Evolutionary conservation across 2,329 filamentous ascomycete species (phyloP), one percentile per base, ranked within the genome.

Genomic region (Fusarium sp.): DNA sequence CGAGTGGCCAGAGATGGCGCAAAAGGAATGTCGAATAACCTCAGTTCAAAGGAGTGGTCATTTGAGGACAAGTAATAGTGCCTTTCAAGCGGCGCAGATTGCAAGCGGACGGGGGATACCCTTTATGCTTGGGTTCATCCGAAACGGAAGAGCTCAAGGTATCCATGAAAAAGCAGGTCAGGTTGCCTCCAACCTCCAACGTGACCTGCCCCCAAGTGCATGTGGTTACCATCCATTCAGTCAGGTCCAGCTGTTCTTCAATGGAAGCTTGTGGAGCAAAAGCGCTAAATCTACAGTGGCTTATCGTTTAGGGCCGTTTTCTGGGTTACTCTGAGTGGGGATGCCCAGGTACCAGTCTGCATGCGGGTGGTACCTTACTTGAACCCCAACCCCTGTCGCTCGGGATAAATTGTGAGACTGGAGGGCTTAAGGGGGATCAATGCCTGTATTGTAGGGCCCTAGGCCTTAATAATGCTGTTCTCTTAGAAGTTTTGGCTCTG

Each of bases 161-260:
- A 59, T 62, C 52, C 58, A 36, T 41, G 62, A 39, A 61, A 25
- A 55, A 38, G 53, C 53, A 62, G 62, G 64, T 66, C 53, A 73
- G 70, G 70, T 64, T 73, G 67, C 66, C 72, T 71, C 70, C 66
- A 71, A 64, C 66, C 72, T 73, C 71, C 72, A 75, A 65, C 70
- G 72, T 75, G 72, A 74, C 72, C 70, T 67, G 29, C 53, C 63
- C 64, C 70, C 42, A 27, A 56, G 39, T 35, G 39, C 53, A 56
- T 25, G 39, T 57, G 66, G 54, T 64, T 64, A 58, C 62, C 58
- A 57, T 60, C 65, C 65, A 68, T 64, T 61, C 36, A 68, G 41
- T 63, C 50, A 63, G 49, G 49, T 67, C 62, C 46, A 64, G 47
- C 25, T 50, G 52, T 66, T 71, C 56, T 53, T 74, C 63, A 45